These are phyloP conservation scores for Madurella mycetomatis DNA, from an alignment of 2,329 filamentous ascomycete species.

Conservation along the genomic window DNA sequence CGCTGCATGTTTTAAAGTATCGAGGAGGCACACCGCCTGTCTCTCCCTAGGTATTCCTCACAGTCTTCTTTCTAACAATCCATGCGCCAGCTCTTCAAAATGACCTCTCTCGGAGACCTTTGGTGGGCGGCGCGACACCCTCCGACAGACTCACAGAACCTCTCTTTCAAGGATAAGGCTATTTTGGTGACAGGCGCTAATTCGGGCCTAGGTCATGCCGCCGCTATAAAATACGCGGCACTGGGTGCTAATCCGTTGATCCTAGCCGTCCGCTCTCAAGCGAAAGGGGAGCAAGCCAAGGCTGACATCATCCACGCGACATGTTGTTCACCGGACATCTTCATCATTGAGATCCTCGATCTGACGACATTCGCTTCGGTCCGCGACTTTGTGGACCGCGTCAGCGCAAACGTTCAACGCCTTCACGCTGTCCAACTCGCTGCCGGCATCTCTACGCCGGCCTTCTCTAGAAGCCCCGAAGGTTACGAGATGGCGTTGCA, in stretches of 20 bases:
- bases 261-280: constrained; percentile 40
- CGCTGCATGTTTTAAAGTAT: too few relatives aligned
- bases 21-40: too few relatives aligned
- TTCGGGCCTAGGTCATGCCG: constrained; percentile 46
- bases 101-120: neutral
- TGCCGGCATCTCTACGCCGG: constrained; percentile 38
- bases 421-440: constrained; percentile 44
- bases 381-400: constrained; percentile 36
- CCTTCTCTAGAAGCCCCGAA: constrained; percentile 34
- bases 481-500: constrained; percentile 50
- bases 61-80: too few relatives aligned
- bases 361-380: constrained; percentile 43
- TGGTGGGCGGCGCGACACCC: constrained; percentile 16
- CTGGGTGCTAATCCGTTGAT: constrained; percentile 41
- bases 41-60: too few relatives aligned
- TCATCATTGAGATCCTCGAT: constrained; percentile 43
- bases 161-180: constrained; percentile 36
- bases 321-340: constrained; percentile 30
- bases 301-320: constrained; percentile 31
- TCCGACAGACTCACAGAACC: constrained; percentile 32
- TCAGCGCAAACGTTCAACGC: constrained; percentile 32
- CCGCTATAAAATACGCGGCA: constrained; percentile 43
- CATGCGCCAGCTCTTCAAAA: too few relatives aligned
- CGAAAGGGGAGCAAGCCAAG: constrained; percentile 40
- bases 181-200: constrained; percentile 40